Conservation (phyloP, 2,329 filamentous ascomycete genomes). For the Paraconiothyrium sp. region DNA sequence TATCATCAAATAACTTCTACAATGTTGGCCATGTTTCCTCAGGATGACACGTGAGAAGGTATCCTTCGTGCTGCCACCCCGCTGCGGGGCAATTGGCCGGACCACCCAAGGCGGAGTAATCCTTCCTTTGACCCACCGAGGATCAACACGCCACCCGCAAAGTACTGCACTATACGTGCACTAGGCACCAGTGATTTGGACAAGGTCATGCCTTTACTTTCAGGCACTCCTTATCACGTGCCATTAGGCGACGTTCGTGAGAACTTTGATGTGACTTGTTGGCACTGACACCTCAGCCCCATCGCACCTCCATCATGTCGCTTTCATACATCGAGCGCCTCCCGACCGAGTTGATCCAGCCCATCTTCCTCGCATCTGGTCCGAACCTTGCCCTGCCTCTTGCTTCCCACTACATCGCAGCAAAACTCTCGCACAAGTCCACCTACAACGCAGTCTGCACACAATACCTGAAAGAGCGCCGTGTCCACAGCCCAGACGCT, state of each 20-base stretch:
- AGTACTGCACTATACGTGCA: too few species aligned
- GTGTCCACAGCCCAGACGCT: conserved; percentile 21
- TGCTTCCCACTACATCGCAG: conserved; percentile 53
- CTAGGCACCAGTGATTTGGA: neutral
- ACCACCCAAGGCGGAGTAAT: too few species aligned
- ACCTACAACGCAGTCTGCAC: conserved; percentile 37
- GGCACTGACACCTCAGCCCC: neutral
- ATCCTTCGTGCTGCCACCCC: too few species aligned
- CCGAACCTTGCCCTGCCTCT: conserved; percentile 55
- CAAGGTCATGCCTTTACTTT: neutral
- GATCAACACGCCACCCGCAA: too few species aligned
- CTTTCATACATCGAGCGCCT: conserved; percentile 54
- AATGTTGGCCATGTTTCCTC: too few species aligned
- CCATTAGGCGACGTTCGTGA: too few species aligned
- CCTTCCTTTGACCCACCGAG: too few species aligned
- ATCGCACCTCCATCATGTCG: conserved; percentile 20
- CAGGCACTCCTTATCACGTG: too few species aligned
- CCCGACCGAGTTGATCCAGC: conserved; percentile 62
- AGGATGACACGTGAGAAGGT: too few species aligned
- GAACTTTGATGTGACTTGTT: too few species aligned
- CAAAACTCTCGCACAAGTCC: conserved; percentile 36
- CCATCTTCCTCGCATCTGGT: conserved; percentile 59
- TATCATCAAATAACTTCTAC: too few species aligned
- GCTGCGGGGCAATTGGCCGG: too few species aligned
- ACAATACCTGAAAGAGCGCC: conserved; percentile 30